Evolutionary conservation across 2,329 filamentous ascomycete genomes (phyloP).

Genomic region (Ceratocystis variospora): DNA sequence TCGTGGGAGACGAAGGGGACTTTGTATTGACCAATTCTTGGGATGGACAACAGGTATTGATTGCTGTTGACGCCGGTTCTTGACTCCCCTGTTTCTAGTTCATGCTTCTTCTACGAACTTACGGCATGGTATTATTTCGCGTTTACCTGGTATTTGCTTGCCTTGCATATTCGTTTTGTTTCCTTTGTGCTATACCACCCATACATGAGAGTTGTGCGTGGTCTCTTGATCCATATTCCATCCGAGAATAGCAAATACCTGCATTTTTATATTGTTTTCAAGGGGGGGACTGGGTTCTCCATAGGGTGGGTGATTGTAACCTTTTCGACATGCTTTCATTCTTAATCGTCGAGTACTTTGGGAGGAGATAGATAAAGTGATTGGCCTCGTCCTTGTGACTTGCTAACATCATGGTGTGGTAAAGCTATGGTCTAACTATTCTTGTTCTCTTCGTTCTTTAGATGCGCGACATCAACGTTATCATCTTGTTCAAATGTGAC

Average conservation of each 20-base stretch:
- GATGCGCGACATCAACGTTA: not conserved
- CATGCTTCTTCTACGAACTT: too few species aligned
- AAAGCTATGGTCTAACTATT: not conserved
- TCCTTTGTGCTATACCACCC: constrained; percentile 1
- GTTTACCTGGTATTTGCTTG: not conserved
- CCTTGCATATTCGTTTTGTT: not conserved
- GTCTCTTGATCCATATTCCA: too few species aligned
- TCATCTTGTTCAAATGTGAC: not conserved
- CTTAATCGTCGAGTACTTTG: not conserved
- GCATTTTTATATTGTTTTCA: not conserved
- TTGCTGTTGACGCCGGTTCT: too few species aligned
- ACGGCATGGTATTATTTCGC: too few species aligned
- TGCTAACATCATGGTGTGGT: not conserved
- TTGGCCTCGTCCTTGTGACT: not conserved
- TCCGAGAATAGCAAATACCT: not conserved
- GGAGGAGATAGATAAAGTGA: too few species aligned
- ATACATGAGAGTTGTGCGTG: not conserved
- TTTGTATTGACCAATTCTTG: not conserved
- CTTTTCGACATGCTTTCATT: not conserved
- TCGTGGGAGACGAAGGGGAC: not conserved
- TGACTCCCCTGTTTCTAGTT: too few species aligned
- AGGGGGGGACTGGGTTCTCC: not conserved
- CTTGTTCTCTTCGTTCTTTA: not conserved
- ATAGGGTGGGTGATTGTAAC: not conserved
- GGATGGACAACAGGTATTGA: too few species aligned